Percentiles rank a stretch among this genome's conserved stretches.
Conservation (phyloP, 345 rosid species). For the Theobroma cacao region DNA sequence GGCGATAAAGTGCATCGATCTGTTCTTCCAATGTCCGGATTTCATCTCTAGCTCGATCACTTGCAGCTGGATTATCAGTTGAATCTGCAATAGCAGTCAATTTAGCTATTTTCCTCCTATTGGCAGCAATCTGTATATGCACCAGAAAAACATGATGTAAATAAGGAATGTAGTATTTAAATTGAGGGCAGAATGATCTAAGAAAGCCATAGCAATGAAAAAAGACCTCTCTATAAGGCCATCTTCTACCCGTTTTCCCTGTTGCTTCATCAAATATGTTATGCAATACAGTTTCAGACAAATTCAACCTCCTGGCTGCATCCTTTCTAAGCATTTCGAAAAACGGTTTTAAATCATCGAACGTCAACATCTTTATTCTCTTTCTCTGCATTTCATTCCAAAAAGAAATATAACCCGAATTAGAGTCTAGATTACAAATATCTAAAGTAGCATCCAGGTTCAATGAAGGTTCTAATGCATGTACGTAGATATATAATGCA, state of each 20-base stretch:
- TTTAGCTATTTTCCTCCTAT: constrained; percentile 25
- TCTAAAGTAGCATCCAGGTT: background rate
- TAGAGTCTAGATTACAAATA: background rate
- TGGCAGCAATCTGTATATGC: constrained; percentile 36
- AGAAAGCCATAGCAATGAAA: background rate
- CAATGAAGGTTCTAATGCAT: too few species aligned
- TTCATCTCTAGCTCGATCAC: constrained; percentile 26
- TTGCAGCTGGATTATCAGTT: constrained; percentile 15
- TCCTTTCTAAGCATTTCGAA: constrained; percentile 48
- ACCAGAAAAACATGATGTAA: background rate
- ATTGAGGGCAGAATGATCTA: background rate
- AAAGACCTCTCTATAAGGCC: constrained; percentile 66
- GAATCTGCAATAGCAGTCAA: background rate
- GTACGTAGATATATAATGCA: too few species aligned
- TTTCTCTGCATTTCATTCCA: constrained; percentile 46
- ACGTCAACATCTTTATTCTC: too few species aligned
- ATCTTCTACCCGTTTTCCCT: constrained; percentile 32
- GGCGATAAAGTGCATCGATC: constrained; percentile 16
- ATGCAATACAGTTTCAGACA: constrained; percentile 64
- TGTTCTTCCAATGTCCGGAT: constrained; percentile 26
- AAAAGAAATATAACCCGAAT: background rate
- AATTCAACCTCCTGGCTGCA: constrained; percentile 41
- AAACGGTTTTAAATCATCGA: too few species aligned
- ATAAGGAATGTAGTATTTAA: background rate
- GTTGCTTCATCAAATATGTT: constrained; percentile 44